Evolutionary conservation across 164 flowering plant species (phyloP).

Genomic region (Dillenia turbinata): DNA sequence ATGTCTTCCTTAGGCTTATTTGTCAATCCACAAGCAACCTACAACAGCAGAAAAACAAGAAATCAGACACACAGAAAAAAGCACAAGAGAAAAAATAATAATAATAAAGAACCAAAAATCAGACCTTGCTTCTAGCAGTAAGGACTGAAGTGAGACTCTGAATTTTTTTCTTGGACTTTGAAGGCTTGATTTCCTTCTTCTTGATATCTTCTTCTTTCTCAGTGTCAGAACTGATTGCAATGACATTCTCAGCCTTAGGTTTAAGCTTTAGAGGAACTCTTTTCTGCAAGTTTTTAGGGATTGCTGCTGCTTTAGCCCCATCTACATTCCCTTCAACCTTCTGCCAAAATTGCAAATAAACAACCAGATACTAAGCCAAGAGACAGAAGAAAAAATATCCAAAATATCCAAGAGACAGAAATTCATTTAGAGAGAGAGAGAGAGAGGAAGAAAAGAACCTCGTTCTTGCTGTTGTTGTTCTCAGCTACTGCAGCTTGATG

Average conservation of each 20-base stretch:
- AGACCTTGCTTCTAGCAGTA: constrained; percentile 20
- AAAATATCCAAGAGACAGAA: neutral
- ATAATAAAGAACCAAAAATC: neutral
- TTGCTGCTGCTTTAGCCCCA: neutral
- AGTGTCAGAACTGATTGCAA: constrained; percentile 6
- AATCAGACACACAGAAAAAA: neutral
- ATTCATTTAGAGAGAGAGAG: neutral
- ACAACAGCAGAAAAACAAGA: neutral
- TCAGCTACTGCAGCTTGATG: constrained; percentile 11
- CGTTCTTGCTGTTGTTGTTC: constrained; percentile 9
- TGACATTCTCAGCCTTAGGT: neutral
- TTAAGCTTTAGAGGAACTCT: constrained; percentile 1
- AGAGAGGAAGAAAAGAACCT: constrained; percentile 4
- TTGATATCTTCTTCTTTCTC: neutral
- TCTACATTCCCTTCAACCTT: neutral
- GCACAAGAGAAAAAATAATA: neutral
- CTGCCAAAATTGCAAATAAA: too few relatives aligned
- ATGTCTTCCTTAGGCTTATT: constrained; percentile 10
- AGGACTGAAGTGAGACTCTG: constrained; percentile 13
- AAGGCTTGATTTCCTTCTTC: constrained; percentile 1
- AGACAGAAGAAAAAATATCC: neutral
- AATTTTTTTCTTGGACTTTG: constrained; percentile 6
- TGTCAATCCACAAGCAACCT: constrained; percentile 23
- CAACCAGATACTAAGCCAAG: too few relatives aligned
- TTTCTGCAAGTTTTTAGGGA: neutral